These are phyloP conservation scores for Capronia americana DNA, from an alignment of 2,329 filamentous ascomycete species.

Conservation along the genomic window DNA sequence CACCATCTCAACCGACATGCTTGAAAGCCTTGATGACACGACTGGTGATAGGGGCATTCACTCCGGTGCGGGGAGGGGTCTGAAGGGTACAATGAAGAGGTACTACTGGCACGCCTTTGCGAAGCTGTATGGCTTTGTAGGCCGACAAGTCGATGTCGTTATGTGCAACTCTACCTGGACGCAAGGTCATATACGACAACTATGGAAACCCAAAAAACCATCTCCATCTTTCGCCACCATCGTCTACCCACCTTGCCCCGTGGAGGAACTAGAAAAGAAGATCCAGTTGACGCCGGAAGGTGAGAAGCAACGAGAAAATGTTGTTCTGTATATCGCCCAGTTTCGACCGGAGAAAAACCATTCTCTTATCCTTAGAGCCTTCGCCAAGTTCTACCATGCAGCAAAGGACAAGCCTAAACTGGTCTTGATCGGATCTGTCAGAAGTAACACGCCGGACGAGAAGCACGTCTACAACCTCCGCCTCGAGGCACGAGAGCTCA, in stretches of 20 bases:
- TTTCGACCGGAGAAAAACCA: constrained; percentile 99
- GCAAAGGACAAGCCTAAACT: constrained; percentile 64
- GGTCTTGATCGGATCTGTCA: constrained; percentile 89
- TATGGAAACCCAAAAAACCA: constrained; percentile 68
- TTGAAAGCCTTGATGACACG: constrained; percentile 75
- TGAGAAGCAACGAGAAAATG: constrained; percentile 70
- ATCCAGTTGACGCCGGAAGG: constrained; percentile 70
- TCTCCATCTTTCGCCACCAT: constrained; percentile 67
- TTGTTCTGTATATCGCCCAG: constrained; percentile 91
- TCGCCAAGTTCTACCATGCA: constrained; percentile 73
- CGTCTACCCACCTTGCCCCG: constrained; percentile 91
- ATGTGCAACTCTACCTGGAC: constrained; percentile 99
- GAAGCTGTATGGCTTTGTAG: constrained; percentile 78
- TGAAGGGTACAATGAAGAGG: constrained; percentile 73
- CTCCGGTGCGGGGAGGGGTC: constrained; percentile 77
- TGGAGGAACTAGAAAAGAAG: constrained; percentile 77
- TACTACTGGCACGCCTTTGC: constrained; percentile 90
- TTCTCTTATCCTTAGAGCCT: constrained; percentile 81
- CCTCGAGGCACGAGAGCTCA: constrained; percentile 82
- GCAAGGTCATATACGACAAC: constrained; percentile 75
- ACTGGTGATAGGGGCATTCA: constrained; percentile 76
- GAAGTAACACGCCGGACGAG: constrained; percentile 65
- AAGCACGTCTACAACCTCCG: constrained; percentile 81
- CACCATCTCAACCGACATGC: constrained; percentile 98
- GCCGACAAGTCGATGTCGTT: constrained; percentile 84